These are phyloP conservation scores for Cubamyces lactineus DNA, from an alignment of 768 basidiomycete genomes.

Conservation along the genomic window DNA sequence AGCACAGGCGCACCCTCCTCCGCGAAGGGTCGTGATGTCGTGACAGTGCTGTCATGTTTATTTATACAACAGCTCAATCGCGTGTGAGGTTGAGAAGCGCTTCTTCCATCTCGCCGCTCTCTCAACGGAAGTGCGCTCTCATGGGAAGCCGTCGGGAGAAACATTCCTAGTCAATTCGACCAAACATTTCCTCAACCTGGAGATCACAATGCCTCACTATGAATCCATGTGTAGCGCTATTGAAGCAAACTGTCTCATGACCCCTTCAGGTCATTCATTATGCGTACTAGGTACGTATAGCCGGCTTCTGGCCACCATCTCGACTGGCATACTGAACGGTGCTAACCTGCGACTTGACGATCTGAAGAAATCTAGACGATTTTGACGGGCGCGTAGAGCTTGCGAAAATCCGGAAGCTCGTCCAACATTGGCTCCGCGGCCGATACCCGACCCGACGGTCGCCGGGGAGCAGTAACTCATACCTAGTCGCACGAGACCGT, in stretches of 20 bases:
- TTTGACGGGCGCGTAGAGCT: neutral
- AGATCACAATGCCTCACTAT: too few species aligned
- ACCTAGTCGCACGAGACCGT: neutral
- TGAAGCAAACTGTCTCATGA: too few species aligned
- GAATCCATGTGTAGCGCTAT: too few species aligned
- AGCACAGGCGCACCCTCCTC: neutral
- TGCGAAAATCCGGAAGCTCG: neutral
- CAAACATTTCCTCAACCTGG: too few species aligned
- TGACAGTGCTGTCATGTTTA: conserved; percentile 2
- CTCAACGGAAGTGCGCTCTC: neutral
- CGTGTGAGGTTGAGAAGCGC: neutral
- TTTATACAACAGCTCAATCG: neutral
- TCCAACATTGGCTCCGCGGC: neutral
- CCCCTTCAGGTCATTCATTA: too few species aligned
- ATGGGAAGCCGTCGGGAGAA: conserved; percentile 23
- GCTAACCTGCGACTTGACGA: too few species aligned
- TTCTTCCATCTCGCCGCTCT: neutral
- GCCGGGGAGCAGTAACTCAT: neutral
- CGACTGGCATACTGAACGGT: too few species aligned
- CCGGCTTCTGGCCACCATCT: too few species aligned
- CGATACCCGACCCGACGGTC: neutral
- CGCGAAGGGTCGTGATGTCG: neutral
- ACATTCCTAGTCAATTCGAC: neutral
- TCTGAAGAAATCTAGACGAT: too few species aligned
- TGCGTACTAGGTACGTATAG: too few species aligned